A percentile compares a stretch with the other conserved stretches of the same genome.
These are phyloP conservation scores for Rusavskia elegans DNA, from an alignment of 495 filamentous ascomycete species.

Conservation along the genomic window DNA sequence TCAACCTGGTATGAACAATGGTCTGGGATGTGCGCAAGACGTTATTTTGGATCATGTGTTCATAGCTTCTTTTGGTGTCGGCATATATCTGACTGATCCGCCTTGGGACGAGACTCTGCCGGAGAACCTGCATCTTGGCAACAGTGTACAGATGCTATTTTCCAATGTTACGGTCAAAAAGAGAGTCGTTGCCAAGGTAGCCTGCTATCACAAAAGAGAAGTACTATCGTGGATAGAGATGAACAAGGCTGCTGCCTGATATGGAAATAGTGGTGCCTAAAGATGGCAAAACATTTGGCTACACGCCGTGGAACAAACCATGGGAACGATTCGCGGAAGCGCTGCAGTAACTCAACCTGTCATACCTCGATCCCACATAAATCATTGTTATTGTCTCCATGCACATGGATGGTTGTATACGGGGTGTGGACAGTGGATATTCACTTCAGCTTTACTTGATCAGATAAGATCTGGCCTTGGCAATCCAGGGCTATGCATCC, in stretches of 20 bases:
- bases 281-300: not conserved
- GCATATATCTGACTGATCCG: constrained; percentile 81
- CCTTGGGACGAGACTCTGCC: constrained; percentile 38
- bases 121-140: constrained; percentile 16
- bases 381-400: not conserved
- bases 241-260: not conserved
- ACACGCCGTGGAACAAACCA: not conserved
- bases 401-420: not conserved
- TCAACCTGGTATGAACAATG: constrained; percentile 38
- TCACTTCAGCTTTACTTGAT: not conserved
- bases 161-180: not conserved
- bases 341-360: not conserved
- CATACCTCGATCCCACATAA: not conserved
- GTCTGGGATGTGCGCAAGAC: constrained; percentile 37
- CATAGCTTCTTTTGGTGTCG: constrained; percentile 79
- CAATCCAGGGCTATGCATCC: not conserved
- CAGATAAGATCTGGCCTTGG: not conserved
- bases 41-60: constrained; percentile 48
- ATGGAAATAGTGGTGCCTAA: not conserved
- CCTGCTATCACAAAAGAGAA: too few relatives aligned
- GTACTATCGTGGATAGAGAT: not conserved
- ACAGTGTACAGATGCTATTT: constrained; percentile 13
- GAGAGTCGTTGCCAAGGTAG: too few relatives aligned
- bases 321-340: not conserved
- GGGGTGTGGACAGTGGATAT: not conserved